Base-by-base conservation (phyloP, 768 basidiomycete species). In the Candolleomyces eurysporus region DNA sequence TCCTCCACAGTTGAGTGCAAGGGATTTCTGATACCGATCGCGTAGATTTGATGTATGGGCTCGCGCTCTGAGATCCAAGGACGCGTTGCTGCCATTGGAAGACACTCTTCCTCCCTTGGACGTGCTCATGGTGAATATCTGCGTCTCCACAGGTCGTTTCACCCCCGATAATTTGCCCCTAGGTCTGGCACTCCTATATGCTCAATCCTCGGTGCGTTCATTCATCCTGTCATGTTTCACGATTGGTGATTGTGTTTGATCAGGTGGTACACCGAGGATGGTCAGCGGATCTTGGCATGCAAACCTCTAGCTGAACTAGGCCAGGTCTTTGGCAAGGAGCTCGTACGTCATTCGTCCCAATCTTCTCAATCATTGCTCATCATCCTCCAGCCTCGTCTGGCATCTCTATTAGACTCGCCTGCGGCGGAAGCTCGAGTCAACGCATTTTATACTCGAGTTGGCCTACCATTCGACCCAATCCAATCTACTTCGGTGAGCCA, bases 161-260 rank as follows among this genome's bases (percentile, higher is more conserved):
- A 11, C 31, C 48, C 14, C 17, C 30, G 10, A 43, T 55, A 31
- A 14, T 42, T 26, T 11, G 52, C 26, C 19, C 19, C 13, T 32
- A 75, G 74, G 71, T 76, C 8, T 75, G 74, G 75, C 76, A 78
- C 59, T 66, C 76, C 2, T 78, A 78, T 59, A 68, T 76, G 67
- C 63, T 78, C 7, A 73, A 72, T 57, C 71, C 71, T 7, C 55
- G 68, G 69, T 71, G 61, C 21, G 58, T 32, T 45, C 57, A n/a
- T 4, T 17, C 21, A 26, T 40, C 11, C 36, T 36, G 8, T 11
- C 42, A 19, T 26, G 2, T 4, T 26, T 26, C 26, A 7, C 31
- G 22, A 26, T 16, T 16, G 4, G 17, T 14, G 14, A 46, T 36
- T 30, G 58, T n/a, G 8, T 22, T 45, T 19, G 21, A 17, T 2